Base-by-base conservation (phyloP, 306 rosid species). In the Castanea crenata region DNA sequence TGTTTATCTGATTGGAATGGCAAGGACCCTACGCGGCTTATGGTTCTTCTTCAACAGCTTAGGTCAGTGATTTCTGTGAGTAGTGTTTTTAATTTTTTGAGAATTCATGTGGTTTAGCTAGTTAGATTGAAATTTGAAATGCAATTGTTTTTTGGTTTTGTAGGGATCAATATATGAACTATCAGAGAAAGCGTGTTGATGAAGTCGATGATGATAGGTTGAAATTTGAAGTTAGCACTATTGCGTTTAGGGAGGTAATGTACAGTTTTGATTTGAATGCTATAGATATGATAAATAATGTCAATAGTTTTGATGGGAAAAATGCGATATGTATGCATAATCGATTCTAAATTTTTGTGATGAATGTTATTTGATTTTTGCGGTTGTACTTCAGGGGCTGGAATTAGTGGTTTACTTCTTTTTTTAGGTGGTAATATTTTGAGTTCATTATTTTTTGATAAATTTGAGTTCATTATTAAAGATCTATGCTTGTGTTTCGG, bases 151-250 rank as follows among this genome's bases (percentile, higher is more conserved):
- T 46, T 49, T 49, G 54, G 41, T 68, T 81, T 78, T 46, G 6
- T 56, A 96, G 99, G 90, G 94, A 90, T 84, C 98, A 83, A 34
- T 93, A 89, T 51, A 85, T 78, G 79, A 70, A 83, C 29, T 91
- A 90, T 85, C 95, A 91, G 82, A 82, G 71, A 85, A 89, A 75
- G 86, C 85, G 83, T 7, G 96, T 96, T 23, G 94, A 81, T 74
- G 91, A 87, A 78, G 94, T 96, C 13, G 93, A 93, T 49, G 99
- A 96, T 71, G 99, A 90, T 49, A 84, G 98, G 20, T 83, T 96
- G 91, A 96, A 85, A 79, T 96, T 96, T 74, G 99, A 96, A 86
- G 71, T 91, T 76, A 89, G 94, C 83, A 96, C 99, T 41, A 84
- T 93, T 80, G 23, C 91, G 35, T 85, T 88, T 29, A 88, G 98